Base-by-base conservation (phyloP, 305 asterid genomes). In the Andrographis paniculata region DNA sequence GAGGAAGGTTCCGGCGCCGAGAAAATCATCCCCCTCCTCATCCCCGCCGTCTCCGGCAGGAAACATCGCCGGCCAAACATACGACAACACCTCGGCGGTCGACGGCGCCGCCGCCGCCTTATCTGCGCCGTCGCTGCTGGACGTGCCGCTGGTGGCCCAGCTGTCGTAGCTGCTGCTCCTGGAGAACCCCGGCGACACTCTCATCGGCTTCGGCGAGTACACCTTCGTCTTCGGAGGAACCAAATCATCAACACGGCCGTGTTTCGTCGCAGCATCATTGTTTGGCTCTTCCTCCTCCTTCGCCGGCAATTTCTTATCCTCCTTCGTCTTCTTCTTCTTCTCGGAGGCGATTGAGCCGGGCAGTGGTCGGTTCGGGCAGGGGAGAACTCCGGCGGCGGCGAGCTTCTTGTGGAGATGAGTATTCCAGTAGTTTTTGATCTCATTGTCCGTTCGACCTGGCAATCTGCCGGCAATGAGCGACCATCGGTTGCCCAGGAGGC, bases 361-460 rank as follows among this genome's bases (percentile, higher is more conserved):
- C 16, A 5, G 14, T 7, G 8, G 17, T 14, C 17, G 52, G 28
- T 8, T 55, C 55, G n/a, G 63, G 51, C 10, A 4, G 17, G 40
- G 20, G 8, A 61, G 37, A 12, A 53, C 24, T 14, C 69, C 63
- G 37, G 62, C 57, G 37, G 24, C 17, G 9, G 39, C 44, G 20
- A 63, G 50, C 35, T 72, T 70, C 44, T 68, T 77, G 52, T 70
- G 64, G 27, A 77, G 66, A 17, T 68, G 73, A 0, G 77, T 74
- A 45, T 77, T 74, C 81, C 81, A 74, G 51, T 70, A 55, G 49
- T 73, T 77, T 20, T 77, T 70, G 14, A 77, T 70, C 74, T 73
- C 85, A 65, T 73, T 77, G 69, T 77, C 85, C 3, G 85, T 77
- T 70, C 80, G 78, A 60, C 83, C 87, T 2, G 83, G 73, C 66